Conservation (phyloP, 2,329 filamentous ascomycete genomes). For the Magnaporthales sp. region DNA sequence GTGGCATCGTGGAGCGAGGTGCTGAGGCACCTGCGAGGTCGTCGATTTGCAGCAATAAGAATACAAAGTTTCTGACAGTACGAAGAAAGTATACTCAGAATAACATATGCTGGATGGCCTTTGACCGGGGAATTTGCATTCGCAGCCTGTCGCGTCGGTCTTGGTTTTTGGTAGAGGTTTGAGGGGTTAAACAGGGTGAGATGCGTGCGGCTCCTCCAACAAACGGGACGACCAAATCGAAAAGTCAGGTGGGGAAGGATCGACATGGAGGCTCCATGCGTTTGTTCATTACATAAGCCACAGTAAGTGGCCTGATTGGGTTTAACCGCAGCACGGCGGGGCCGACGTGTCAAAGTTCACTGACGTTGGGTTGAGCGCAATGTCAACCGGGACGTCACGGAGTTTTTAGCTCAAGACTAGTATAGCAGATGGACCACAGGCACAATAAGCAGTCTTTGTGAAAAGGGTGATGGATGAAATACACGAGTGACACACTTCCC, state of each 20-base stretch:
- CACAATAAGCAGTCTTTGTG: neutral
- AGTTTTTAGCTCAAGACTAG: neutral
- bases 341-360: neutral
- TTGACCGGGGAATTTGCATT: neutral
- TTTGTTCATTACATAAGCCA: neutral
- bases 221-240: neutral
- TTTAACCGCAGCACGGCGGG: neutral
- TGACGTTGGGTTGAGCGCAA: neutral
- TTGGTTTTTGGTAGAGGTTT: neutral
- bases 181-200: neutral
- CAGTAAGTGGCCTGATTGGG: neutral
- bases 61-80: neutral
- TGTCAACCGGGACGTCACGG: neutral
- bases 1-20: slow-evolving; percentile 21
- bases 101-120: neutral
- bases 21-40: neutral
- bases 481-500: neutral
- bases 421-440: neutral
- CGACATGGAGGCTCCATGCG: neutral
- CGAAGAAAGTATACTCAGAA: neutral
- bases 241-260: neutral
- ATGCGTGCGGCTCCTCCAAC: neutral
- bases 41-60: neutral
- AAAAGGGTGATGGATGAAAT: neutral
- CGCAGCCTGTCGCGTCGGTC: neutral